Conservation (phyloP, 352 stramenopile species). For the Achlya hypogyna region DNA sequence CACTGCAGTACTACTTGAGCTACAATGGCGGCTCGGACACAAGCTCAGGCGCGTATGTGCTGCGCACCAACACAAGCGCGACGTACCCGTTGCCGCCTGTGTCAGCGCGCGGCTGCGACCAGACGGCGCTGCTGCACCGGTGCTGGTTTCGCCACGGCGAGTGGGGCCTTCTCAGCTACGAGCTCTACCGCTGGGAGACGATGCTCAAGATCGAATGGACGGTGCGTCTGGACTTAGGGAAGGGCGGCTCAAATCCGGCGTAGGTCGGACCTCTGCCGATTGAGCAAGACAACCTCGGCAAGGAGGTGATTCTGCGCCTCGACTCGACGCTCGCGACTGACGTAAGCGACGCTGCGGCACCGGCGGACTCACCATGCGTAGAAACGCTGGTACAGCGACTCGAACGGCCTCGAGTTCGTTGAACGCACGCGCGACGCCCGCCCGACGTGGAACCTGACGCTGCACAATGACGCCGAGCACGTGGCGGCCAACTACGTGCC, state of each 20-base stretch:
- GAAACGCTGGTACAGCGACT: constrained; percentile 87
- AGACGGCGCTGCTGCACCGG: constrained; percentile 38
- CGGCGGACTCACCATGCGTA: too few species aligned
- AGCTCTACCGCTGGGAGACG: constrained; percentile 69
- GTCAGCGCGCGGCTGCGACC: constrained; percentile 18
- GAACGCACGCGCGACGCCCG: constrained; percentile 80
- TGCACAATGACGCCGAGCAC: constrained; percentile 85
- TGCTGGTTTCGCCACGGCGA: constrained; percentile 68
- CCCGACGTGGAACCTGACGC: constrained; percentile 81
- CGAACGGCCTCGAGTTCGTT: constrained; percentile 93
- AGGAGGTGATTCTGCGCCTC: constrained; percentile 94
- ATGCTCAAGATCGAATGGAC: constrained; percentile 95
- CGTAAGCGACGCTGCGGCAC: background rate
- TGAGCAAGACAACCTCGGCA: constrained; percentile 80
- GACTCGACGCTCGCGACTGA: constrained; percentile 41
- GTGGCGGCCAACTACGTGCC: constrained; percentile 97
- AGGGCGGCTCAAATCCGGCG: too few species aligned
- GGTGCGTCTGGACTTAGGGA: too few species aligned
- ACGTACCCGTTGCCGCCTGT: constrained; percentile 34
- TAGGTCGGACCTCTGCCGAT: constrained; percentile 65
- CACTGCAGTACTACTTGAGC: constrained; percentile 58
- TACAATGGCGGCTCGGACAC: constrained; percentile 41
- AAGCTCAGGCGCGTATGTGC: constrained; percentile 95
- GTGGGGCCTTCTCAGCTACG: constrained; percentile 89
- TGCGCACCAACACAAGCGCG: constrained; percentile 83